A percentile compares a stretch with the other conserved stretches of the same genome.
Conservation (phyloP, 345 rosid genomes). For the Balakata baccata region DNA sequence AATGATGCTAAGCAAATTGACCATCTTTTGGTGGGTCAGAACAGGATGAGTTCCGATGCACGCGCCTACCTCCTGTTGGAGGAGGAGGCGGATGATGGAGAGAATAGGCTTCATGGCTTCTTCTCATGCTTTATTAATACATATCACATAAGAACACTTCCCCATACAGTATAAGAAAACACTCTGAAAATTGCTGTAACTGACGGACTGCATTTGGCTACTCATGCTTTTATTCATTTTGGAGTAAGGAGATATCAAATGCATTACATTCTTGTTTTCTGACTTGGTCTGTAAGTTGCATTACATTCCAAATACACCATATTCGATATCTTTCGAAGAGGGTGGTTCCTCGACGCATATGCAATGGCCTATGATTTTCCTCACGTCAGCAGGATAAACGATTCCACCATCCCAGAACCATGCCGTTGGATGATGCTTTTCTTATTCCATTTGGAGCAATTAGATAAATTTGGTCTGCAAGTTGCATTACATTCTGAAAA, state of each 20-base stretch:
- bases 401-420: conserved; percentile 97
- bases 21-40: no score
- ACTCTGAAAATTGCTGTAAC: no score
- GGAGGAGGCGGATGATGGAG: background rate
- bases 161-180: no score
- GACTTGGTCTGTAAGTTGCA: background rate
- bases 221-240: background rate
- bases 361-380: conserved; percentile 64
- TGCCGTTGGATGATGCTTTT: conserved; percentile 60
- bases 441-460: background rate
- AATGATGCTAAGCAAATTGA: no score
- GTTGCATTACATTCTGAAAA: conserved; percentile 71
- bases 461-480: background rate
- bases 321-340: conserved; percentile 55
- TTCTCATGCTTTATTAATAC: no score
- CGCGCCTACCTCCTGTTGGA: background rate
- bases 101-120: background rate
- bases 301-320: conserved; percentile 91
- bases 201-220: background rate
- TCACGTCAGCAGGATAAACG: conserved; percentile 84
- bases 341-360: conserved; percentile 63
- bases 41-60: background rate
- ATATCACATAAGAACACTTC: no score
- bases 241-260: background rate
- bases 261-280: no score